A percentile compares a stretch with the other conserved stretches of the same genome.
These are phyloP conservation scores for Gloeopeniophorella convolvens DNA, from an alignment of 768 basidiomycete species.

Conservation along the genomic window DNA sequence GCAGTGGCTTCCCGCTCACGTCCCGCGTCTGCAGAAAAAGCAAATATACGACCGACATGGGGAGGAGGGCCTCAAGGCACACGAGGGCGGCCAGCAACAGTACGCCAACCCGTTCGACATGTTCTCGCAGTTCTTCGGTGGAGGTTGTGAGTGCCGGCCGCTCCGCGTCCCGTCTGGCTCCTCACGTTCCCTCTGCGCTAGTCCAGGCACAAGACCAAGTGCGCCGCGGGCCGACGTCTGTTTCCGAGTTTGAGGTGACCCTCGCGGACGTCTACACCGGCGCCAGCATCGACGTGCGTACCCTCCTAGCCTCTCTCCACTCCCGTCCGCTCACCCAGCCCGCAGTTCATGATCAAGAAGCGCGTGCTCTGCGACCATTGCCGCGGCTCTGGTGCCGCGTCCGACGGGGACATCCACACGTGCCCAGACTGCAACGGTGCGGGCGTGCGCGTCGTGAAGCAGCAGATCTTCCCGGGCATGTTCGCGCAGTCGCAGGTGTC, in stretches of 20 bases:
- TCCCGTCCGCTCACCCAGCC: background rate
- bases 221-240: constrained; percentile 66
- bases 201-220: constrained; percentile 51
- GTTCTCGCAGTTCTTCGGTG: constrained; percentile 89
- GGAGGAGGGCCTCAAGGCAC: constrained; percentile 90
- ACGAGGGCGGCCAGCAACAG: constrained; percentile 74
- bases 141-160: constrained; percentile 48
- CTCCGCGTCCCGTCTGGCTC: background rate
- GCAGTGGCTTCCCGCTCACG: background rate
- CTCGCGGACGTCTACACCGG: constrained; percentile 89
- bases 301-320: background rate
- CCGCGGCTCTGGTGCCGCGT: constrained; percentile 90
- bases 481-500: constrained; percentile 81
- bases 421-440: constrained; percentile 80
- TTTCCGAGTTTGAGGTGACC: constrained; percentile 80
- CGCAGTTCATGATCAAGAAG: constrained; percentile 87
- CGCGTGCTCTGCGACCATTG: constrained; percentile 94
- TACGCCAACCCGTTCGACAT: constrained; percentile 89
- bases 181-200: constrained; percentile 19
- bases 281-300: constrained; percentile 69
- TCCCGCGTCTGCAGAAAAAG: constrained; percentile 68
- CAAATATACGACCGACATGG: constrained; percentile 92
- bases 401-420: constrained; percentile 80
- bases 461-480: constrained; percentile 98
- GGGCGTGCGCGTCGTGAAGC: constrained; percentile 79